Base-by-base conservation (phyloP, 148 eudicot genomes). In the Pouteria glomerata region DNA sequence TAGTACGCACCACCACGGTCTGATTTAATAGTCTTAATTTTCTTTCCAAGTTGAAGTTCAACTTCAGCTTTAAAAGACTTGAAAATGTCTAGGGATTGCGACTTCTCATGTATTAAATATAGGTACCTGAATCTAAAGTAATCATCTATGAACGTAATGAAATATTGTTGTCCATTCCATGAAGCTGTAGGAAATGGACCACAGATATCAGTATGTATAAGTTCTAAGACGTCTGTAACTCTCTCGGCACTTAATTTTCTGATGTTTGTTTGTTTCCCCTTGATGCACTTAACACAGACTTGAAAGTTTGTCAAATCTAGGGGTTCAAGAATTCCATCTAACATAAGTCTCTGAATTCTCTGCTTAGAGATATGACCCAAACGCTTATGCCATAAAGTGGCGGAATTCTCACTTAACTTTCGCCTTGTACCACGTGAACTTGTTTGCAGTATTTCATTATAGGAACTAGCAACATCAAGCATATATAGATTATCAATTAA, bases 401-500 rank as follows among this genome's bases (percentile, higher is more conserved):
- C 24, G 0, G 59, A 56, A 56, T 56, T 24, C 16, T 24, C 30
- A 11, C 26, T 56, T 56, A 56, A 26, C 26, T 56, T 56, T 8
- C 59, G 59, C 14, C 11, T 56, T 24, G 16, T 56, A 56, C 59
- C 66, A 14, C 15, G 26, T 34, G 44, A 16, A 1, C 1, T 3
- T 1, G 5, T 1, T 6, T 61, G 66, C 45, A 34, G 6, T 12
- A 13, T 16, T 61, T 34, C 44, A 33, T 60, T 34, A 61, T 15
- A 71, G 0, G 39, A 57, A 1, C 26, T 7, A 56, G 57, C 8
- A 8, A 23, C 57, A 37, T 71, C 12, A 1, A 71, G 13, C 51
- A 57, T 24, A 45, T 57, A 71, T 16, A 71, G 26, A 29, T 58
- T 59, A 57, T 71, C 74, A 57, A 19, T 6, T 42, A 71, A 29